phyloP scores from a whole-genome alignment of 2,329 filamentous ascomycete species.

The Xylaria sp. region DNA sequence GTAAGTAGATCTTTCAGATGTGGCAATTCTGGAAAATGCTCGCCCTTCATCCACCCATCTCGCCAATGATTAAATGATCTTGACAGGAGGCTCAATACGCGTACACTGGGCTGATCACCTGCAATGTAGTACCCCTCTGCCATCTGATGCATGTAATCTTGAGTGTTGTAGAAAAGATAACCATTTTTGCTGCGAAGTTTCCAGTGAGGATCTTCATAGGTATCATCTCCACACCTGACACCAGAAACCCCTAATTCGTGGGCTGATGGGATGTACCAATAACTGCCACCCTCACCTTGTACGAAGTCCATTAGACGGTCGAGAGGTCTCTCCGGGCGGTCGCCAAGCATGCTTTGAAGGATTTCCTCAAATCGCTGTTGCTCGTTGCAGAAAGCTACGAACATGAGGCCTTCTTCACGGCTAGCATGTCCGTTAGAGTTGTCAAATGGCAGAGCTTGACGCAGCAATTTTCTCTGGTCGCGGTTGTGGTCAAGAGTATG shows the following conservation, averaged over 20 bases:
- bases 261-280: constrained; percentile 34
- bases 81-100: constrained; percentile 32
- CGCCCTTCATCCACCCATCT: constrained; percentile 36
- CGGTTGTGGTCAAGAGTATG: constrained; percentile 32
- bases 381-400: constrained; percentile 35
- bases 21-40: constrained; percentile 29
- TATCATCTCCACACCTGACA: constrained; percentile 29
- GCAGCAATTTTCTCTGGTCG: constrained; percentile 35
- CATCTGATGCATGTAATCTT: constrained; percentile 38
- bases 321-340: constrained; percentile 28
- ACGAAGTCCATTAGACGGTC: constrained; percentile 35
- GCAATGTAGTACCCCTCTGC: constrained; percentile 28
- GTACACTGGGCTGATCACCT: constrained; percentile 30
- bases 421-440: constrained; percentile 25
- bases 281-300: constrained; percentile 31
- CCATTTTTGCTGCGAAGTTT: constrained; percentile 28
- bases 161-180: constrained; percentile 34
- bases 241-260: constrained; percentile 20
- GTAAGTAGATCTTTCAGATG: constrained; percentile 32
- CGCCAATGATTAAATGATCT: constrained; percentile 36
- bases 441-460: constrained; percentile 32
- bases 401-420: constrained; percentile 35
- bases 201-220: constrained; percentile 36
- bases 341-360: constrained; percentile 29
- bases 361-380: constrained; percentile 32